These are phyloP conservation scores for Penicillium sp. DNA, from an alignment of 2,329 filamentous ascomycete species.

Conservation along the genomic window DNA sequence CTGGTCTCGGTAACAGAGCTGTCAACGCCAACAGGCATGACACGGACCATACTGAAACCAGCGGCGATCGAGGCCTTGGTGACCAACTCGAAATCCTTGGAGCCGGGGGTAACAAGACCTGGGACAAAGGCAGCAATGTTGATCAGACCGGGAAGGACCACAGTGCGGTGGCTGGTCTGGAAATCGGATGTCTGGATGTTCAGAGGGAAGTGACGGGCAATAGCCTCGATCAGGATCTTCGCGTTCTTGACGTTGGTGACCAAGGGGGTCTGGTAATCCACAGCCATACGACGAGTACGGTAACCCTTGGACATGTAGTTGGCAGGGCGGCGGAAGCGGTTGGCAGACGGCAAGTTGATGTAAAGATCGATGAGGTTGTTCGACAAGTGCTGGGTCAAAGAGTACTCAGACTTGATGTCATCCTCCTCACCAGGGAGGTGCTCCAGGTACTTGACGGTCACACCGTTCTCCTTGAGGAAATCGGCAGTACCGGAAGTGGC, in stretches of 20 bases:
- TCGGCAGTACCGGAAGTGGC: slow-evolving; percentile 95
- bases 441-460: slow-evolving; percentile 91
- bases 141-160: slow-evolving; percentile 71
- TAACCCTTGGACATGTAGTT: slow-evolving; percentile 99
- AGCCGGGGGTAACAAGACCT: slow-evolving; percentile 63
- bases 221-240: slow-evolving; percentile 92
- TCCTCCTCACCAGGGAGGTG: slow-evolving; percentile 74
- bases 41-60: slow-evolving; percentile 76
- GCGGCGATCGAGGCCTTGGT: slow-evolving; percentile 71
- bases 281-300: slow-evolving; percentile 93
- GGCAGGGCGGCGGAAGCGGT: slow-evolving; percentile 91
- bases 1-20: slow-evolving; percentile 70
- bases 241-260: slow-evolving; percentile 99
- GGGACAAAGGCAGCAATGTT: slow-evolving; percentile 80
- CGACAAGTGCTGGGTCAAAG: slow-evolving; percentile 89
- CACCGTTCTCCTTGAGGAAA: slow-evolving; percentile 88
- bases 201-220: slow-evolving; percentile 83
- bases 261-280: slow-evolving; percentile 93
- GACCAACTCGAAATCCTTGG: slow-evolving; percentile 65
- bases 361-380: slow-evolving; percentile 98
- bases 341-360: slow-evolving; percentile 98
- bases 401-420: slow-evolving; percentile 92
- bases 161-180: slow-evolving; percentile 80
- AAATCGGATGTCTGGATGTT: slow-evolving; percentile 81
- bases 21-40: slow-evolving; percentile 73